Evolutionary conservation across 257 asterid genomes (phyloP).

Genomic region (Scutellaria barbata): DNA sequence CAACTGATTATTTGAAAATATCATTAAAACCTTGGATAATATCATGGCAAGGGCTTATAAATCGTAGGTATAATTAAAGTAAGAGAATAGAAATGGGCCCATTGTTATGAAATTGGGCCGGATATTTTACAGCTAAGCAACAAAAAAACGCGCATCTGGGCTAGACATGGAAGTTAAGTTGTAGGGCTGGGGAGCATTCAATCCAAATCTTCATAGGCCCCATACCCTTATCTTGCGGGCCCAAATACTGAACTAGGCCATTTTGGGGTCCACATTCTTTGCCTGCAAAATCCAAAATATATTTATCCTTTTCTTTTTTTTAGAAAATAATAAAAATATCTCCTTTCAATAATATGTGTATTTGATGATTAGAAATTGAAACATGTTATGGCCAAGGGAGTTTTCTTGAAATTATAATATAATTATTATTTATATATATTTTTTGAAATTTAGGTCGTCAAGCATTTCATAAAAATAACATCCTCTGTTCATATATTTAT

Average conservation of each 20-base stretch:
- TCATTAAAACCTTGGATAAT: slow-evolving; percentile 25
- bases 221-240: slow-evolving; percentile 31
- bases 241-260: slow-evolving; percentile 14
- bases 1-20: neutral
- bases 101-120: slow-evolving; percentile 27
- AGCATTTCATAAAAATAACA: too few relatives aligned
- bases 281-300: neutral
- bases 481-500: too few relatives aligned
- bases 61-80: neutral
- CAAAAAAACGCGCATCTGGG: slow-evolving; percentile 30
- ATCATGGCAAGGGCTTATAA: neutral
- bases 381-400: neutral
- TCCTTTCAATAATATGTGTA: too few relatives aligned
- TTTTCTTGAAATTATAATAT: too few relatives aligned
- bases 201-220: slow-evolving; percentile 38
- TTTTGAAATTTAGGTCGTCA: too few relatives aligned
- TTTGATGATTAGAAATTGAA: neutral
- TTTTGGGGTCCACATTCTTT: slow-evolving; percentile 4
- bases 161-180: slow-evolving; percentile 24
- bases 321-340: neutral
- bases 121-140: slow-evolving; percentile 40
- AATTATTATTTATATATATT: too few relatives aligned
- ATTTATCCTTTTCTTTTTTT: neutral
- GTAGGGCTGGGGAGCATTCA: slow-evolving; percentile 41
- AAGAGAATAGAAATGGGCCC: slow-evolving; percentile 29